phyloP scores from a whole-genome alignment of 2,329 filamentous ascomycete species.

The Lachnellula hyalina region DNA sequence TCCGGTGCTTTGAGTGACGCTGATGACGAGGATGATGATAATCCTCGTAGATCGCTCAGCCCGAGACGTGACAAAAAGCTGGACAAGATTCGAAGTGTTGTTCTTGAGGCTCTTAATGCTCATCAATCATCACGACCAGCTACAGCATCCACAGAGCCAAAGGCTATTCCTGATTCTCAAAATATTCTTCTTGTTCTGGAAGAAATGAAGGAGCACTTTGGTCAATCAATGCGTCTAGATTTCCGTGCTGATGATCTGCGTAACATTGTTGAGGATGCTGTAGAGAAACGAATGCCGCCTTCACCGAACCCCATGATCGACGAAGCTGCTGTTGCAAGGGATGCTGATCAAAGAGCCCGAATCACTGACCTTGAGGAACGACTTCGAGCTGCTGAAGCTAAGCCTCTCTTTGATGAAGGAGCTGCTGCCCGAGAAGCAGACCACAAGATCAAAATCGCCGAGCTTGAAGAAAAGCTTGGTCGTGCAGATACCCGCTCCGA shows the following conservation, averaged over 20 bases:
- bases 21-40: conserved; percentile 90
- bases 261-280: conserved; percentile 57
- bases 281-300: conserved; percentile 50
- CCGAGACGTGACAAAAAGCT: conserved; percentile 72
- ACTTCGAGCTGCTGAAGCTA: conserved; percentile 56
- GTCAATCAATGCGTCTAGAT: conserved; percentile 39
- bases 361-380: conserved; percentile 59
- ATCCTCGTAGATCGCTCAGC: conserved; percentile 65
- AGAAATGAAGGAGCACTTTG: conserved; percentile 53
- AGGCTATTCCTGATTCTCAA: conserved; percentile 30
- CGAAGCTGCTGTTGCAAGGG: conserved; percentile 28
- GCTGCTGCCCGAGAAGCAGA: conserved; percentile 18
- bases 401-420: conserved; percentile 39
- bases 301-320: conserved; percentile 41
- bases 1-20: conserved; percentile 79
- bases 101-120: conserved; percentile 66
- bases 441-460: conserved; percentile 40
- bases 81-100: conserved; percentile 71
- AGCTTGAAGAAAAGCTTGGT: conserved; percentile 64
- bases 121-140: conserved; percentile 42
- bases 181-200: conserved; percentile 63
- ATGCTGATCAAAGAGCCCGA: conserved; percentile 17
- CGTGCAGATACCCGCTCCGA: conserved; percentile 59
- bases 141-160: conserved; percentile 21
- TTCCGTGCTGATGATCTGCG: conserved; percentile 50